A percentile compares a stretch with the other conserved stretches of the same genome.
phyloP scores from a whole-genome alignment of 176 grass and related monocot genomes.

The Raddia distichophylla region DNA sequence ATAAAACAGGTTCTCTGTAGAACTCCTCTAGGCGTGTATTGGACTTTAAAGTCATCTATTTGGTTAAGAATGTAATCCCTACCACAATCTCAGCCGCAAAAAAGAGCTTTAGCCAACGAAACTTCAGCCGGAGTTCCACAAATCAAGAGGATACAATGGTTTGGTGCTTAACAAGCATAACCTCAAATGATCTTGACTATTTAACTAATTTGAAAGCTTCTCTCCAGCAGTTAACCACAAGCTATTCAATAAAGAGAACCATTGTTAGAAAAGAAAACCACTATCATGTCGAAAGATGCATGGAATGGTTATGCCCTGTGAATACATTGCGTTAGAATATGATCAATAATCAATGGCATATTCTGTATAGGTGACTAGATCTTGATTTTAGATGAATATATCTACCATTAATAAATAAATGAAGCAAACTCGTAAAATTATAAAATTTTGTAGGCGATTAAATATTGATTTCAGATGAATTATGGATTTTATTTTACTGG shows the following conservation, averaged over 20 bases:
- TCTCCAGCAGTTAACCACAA: background rate
- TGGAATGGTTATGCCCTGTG: no score
- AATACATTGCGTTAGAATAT: no score
- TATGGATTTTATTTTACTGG: no score
- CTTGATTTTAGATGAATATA: no score
- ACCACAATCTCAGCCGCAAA: slow-evolving; percentile 18
- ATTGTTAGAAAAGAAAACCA: background rate
- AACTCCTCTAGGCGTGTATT: slow-evolving; percentile 26
- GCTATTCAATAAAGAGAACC: slow-evolving; percentile 9
- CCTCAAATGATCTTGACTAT: slow-evolving; percentile 1
- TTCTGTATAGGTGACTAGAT: no score
- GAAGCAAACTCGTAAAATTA: no score
- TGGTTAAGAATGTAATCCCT: slow-evolving; percentile 11
- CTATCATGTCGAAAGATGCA: background rate
- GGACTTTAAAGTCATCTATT: slow-evolving; percentile 52
- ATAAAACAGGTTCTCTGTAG: slow-evolving; percentile 40
- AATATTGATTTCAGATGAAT: no score
- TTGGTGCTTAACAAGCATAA: slow-evolving; percentile 18
- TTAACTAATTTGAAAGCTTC: background rate
- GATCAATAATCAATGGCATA: no score
- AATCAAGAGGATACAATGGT: background rate
- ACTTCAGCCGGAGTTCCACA: background rate
- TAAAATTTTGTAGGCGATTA: no score
- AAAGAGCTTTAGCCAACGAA: slow-evolving; percentile 7
- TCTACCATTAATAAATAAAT: no score